phyloP scores from a whole-genome alignment of 129 eudicot species.

The Lonicera japonica region DNA sequence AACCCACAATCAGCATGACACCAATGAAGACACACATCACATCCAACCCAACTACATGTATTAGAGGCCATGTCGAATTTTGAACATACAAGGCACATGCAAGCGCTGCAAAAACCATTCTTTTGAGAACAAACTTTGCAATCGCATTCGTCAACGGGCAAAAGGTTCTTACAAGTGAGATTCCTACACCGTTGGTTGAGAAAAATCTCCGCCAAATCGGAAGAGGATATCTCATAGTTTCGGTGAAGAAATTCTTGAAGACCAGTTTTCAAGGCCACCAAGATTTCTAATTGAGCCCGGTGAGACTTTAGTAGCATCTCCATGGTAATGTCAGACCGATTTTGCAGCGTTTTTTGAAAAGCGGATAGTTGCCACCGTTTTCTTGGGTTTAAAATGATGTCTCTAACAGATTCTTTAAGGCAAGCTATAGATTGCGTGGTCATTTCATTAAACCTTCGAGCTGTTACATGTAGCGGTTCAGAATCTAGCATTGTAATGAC shows the following conservation, averaged over 20 bases:
- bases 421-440: slow-evolving; percentile 27
- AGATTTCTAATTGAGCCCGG: slow-evolving; percentile 56
- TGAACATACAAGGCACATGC: slow-evolving; percentile 96
- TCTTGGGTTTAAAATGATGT: slow-evolving; percentile 51
- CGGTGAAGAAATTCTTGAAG: slow-evolving; percentile 55
- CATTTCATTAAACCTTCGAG: slow-evolving; percentile 59
- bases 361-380: slow-evolving; percentile 49
- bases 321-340: slow-evolving; percentile 57
- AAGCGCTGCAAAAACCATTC: slow-evolving; percentile 81
- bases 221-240: slow-evolving; percentile 36
- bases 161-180: slow-evolving; percentile 52
- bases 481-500: slow-evolving; percentile 62
- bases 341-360: slow-evolving; percentile 57
- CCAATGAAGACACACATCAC: slow-evolving; percentile 98
- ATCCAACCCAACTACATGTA: slow-evolving; percentile 99
- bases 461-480: slow-evolving; percentile 60
- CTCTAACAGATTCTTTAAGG: slow-evolving; percentile 62
- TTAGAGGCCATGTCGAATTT: slow-evolving; percentile 93
- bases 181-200: slow-evolving; percentile 76
- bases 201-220: slow-evolving; percentile 80
- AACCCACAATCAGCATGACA: slow-evolving; percentile 95
- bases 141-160: slow-evolving; percentile 96
- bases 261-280: slow-evolving; percentile 74
- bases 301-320: slow-evolving; percentile 55
- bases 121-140: slow-evolving; percentile 71